Percentiles rank a stretch among this genome's conserved stretches.
These are phyloP conservation scores for Ceratobasidium sp. DNA, from an alignment of 1,284 basidiomycete species.

Conservation along the genomic window DNA sequence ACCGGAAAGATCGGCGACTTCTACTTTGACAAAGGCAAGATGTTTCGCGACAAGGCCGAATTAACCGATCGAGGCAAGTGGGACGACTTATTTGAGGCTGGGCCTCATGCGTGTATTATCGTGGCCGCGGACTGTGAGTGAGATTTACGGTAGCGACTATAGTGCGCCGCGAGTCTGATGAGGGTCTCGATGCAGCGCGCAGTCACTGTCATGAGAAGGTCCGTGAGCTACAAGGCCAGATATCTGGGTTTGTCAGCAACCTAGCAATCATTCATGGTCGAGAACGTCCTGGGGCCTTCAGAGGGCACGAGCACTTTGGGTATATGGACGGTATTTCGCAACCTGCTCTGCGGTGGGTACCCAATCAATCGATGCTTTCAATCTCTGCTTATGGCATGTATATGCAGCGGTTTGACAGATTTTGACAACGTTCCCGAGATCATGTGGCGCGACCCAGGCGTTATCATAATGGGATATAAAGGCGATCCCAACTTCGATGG, in stretches of 20 bases:
- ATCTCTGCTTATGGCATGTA: too few relatives aligned
- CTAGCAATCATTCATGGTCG: neutral
- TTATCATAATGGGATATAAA: constrained; percentile 35
- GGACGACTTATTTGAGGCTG: neutral
- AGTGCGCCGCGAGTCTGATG: neutral
- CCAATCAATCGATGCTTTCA: neutral
- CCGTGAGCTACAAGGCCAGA: neutral
- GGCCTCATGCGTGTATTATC: constrained; percentile 38
- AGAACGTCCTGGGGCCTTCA: constrained; percentile 6
- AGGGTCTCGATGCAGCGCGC: constrained; percentile 12
- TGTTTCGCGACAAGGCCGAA: neutral
- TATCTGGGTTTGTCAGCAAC: constrained; percentile 12
- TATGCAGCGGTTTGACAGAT: too few relatives aligned
- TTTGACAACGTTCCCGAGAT: too few relatives aligned
- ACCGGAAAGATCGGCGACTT: neutral
- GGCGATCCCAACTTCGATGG: constrained; percentile 17
- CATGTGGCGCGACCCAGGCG: constrained; percentile 12
- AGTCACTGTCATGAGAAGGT: neutral
- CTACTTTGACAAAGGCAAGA: neutral
- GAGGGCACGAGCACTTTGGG: constrained; percentile 45
- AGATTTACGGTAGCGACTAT: neutral
- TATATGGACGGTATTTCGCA: constrained; percentile 46
- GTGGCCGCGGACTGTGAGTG: constrained; percentile 41
- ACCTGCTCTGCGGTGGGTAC: constrained; percentile 39
- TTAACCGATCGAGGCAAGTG: constrained; percentile 36